These are phyloP conservation scores for Platanus orientalis DNA, from an alignment of 164 flowering plant genomes.

Conservation along the genomic window DNA sequence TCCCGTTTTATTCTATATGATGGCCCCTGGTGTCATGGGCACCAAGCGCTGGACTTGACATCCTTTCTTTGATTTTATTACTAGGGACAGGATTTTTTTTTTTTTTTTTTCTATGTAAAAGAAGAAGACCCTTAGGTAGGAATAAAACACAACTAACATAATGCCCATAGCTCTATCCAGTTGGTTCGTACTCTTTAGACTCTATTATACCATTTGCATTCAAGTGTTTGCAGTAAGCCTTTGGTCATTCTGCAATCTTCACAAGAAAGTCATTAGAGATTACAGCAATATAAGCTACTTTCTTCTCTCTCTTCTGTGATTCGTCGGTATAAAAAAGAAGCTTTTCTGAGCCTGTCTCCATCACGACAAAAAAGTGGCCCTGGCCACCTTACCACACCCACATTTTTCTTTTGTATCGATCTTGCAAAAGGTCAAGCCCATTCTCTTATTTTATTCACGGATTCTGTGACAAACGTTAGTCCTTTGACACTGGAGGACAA, in stretches of 20 bases:
- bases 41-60: no score
- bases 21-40: no score
- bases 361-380: conserved; percentile 30
- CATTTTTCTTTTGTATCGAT: conserved; percentile 33
- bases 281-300: not conserved
- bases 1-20: no score
- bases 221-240: conserved; percentile 4
- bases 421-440: conserved; percentile 43
- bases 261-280: conserved; percentile 3
- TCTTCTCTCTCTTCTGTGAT: conserved; percentile 9
- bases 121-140: no score
- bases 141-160: not conserved
- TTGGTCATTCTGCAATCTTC: conserved; percentile 23
- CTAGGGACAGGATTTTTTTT: no score
- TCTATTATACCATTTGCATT: not conserved
- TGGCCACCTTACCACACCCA: conserved; percentile 18
- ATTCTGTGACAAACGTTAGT: conserved; percentile 69
- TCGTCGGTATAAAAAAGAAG: conserved; percentile 22
- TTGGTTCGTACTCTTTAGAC: not conserved
- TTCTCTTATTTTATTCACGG: conserved; percentile 20
- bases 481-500: conserved; percentile 50
- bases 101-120: no score
- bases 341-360: conserved; percentile 12
- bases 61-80: no score
- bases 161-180: not conserved